A percentile compares a stretch with the other conserved stretches of the same genome.
phyloP scores from a whole-genome alignment of 768 basidiomycete species.

The Chalciporus chontae region DNA sequence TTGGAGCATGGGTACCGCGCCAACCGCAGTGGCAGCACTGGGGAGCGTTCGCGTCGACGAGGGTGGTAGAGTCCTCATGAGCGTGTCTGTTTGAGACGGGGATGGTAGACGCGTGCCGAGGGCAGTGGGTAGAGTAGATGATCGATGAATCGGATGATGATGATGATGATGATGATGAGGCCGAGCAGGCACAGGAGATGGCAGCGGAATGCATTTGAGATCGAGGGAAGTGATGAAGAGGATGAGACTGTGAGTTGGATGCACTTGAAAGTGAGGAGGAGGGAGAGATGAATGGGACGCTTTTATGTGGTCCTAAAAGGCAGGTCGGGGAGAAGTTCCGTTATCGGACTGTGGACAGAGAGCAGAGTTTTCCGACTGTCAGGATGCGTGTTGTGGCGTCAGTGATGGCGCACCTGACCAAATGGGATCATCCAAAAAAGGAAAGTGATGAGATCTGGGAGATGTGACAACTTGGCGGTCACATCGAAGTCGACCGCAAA shows the following conservation, averaged over 20 bases:
- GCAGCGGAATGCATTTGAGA: conserved; percentile 20
- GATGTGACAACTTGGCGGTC: conserved; percentile 27
- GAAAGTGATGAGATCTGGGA: conserved; percentile 7
- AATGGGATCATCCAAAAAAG: conserved; percentile 21
- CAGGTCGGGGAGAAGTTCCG: conserved; percentile 32
- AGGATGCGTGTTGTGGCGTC: conserved; percentile 37
- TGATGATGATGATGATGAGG: conserved; percentile 15
- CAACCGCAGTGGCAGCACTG: conserved; percentile 79
- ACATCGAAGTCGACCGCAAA: conserved; percentile 22
- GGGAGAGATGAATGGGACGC: conserved; percentile 4
- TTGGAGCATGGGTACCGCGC: conserved; percentile 55
- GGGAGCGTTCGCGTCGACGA: conserved; percentile 54
- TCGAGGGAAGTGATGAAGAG: conserved; percentile 1
- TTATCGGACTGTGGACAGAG: conserved; percentile 34
- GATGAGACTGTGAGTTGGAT: background rate
- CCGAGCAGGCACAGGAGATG: conserved; percentile 11
- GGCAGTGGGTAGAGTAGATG: conserved; percentile 2
- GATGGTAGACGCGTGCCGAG: conserved; percentile 13
- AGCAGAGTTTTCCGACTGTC: conserved; percentile 30
- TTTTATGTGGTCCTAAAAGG: conserved; percentile 28
- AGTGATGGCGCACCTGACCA: conserved; percentile 34
- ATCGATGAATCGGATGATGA: conserved; percentile 9
- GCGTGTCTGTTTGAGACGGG: conserved; percentile 24
- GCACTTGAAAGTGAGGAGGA: conserved; percentile 1
- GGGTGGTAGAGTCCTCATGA: conserved; percentile 26